Conservation (phyloP, 2,329 filamentous ascomycete species). For the Dactylonectria macrodidyma region DNA sequence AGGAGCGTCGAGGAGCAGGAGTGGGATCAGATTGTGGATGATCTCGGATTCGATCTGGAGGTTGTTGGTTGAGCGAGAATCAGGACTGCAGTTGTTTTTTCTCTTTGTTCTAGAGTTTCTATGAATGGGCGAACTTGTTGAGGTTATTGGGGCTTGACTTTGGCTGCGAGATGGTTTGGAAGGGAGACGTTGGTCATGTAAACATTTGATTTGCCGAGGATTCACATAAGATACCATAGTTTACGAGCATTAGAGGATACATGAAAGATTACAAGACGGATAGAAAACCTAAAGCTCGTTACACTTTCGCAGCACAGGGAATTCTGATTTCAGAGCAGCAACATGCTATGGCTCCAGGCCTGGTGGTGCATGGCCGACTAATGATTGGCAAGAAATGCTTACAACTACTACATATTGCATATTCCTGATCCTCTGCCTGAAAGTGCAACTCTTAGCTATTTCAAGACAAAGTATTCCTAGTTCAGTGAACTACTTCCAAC, state of each 20-base stretch:
- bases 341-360: neutral
- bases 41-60: slow-evolving; percentile 22
- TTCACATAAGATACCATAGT: slow-evolving; percentile 8
- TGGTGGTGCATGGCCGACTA: too few species aligned
- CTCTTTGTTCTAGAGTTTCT: neutral
- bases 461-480: too few species aligned
- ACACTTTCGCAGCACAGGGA: too few species aligned
- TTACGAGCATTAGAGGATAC: neutral
- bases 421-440: too few species aligned
- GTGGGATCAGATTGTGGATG: slow-evolving; percentile 22
- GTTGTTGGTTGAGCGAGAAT: slow-evolving; percentile 18
- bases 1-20: slow-evolving; percentile 18
- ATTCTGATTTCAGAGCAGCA: too few species aligned
- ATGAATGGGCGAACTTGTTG: neutral
- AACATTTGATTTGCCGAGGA: slow-evolving; percentile 3
- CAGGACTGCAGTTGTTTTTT: neutral
- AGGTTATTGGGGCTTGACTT: neutral
- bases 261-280: neutral
- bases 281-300: too few species aligned
- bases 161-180: neutral
- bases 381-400: too few species aligned
- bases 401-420: too few species aligned
- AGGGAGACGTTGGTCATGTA: neutral
- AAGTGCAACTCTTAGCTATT: too few species aligned
- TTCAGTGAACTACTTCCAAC: too few species aligned